Evolutionary conservation across 257 asterid genomes (phyloP).

Genomic region (Misopates orontium): DNA sequence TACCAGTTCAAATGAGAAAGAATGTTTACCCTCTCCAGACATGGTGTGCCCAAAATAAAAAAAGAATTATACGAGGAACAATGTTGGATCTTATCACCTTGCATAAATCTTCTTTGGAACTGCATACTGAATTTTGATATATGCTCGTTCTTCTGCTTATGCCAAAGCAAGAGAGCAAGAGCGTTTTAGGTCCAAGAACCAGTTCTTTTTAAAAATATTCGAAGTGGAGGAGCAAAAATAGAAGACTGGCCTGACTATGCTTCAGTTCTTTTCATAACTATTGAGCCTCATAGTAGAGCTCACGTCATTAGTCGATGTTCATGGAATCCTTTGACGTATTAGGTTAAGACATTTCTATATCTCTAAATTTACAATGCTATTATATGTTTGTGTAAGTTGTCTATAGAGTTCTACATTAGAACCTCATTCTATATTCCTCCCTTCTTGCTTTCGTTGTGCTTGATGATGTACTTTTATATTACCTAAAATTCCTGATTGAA

Average conservation of each 20-base stretch:
- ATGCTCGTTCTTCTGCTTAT: background rate
- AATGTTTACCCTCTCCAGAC: background rate
- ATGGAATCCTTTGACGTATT: background rate
- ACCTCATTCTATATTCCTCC: constrained; percentile 2
- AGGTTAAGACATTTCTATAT: background rate
- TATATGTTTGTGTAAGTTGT: too few relatives aligned
- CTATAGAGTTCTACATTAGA: background rate
- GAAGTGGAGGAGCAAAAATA: background rate
- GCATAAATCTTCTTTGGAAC: background rate
- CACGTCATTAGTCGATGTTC: background rate
- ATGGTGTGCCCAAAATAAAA: too few relatives aligned
- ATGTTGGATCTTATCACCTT: too few relatives aligned
- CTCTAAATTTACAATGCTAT: background rate
- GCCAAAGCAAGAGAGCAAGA: background rate
- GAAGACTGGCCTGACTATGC: background rate
- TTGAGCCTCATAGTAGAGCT: background rate
- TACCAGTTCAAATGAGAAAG: background rate
- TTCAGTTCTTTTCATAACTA: background rate
- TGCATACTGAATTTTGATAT: background rate
- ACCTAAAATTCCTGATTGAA: constrained; percentile 13
- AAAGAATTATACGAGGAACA: too few relatives aligned
- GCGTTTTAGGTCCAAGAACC: background rate
- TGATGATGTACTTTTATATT: background rate
- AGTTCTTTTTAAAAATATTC: background rate
- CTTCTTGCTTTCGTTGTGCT: background rate